A percentile compares a stretch with the other conserved stretches of the same genome.
Conservation (phyloP, 2,329 filamentous ascomycete genomes). For the Fusarium paranaense region DNA sequence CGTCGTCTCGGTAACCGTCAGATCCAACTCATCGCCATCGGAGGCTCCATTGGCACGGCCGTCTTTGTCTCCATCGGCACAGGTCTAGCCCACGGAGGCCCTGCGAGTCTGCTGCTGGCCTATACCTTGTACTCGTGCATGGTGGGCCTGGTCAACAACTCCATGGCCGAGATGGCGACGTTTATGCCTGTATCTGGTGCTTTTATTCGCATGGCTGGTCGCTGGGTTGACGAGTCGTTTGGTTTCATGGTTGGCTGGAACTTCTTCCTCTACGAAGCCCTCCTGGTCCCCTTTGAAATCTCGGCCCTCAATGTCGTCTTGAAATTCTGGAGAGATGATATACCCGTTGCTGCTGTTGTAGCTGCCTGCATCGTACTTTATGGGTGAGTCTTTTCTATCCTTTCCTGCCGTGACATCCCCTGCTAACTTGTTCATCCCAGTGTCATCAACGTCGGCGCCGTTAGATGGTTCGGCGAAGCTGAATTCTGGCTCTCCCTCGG, state of each 20-base stretch:
- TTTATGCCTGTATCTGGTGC: slow-evolving; percentile 8
- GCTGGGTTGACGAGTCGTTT: slow-evolving; percentile 12
- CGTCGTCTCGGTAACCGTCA: slow-evolving; percentile 9
- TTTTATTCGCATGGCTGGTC: slow-evolving; percentile 11
- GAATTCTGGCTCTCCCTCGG: slow-evolving; percentile 14
- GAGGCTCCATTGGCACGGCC: slow-evolving; percentile 5
- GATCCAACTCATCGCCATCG: slow-evolving; percentile 13
- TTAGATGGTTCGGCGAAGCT: slow-evolving; percentile 12
- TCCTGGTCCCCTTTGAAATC: slow-evolving; percentile 10
- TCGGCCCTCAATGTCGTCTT: slow-evolving; percentile 7
- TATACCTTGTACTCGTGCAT: slow-evolving; percentile 7
- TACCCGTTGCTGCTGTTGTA: slow-evolving; percentile 10
- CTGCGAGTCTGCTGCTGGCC: neutral
- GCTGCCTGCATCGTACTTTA: slow-evolving; percentile 4
- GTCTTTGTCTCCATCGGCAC: slow-evolving; percentile 12
- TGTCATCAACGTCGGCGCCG: slow-evolving; percentile 8
- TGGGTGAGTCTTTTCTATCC: neutral
- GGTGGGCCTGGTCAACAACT: slow-evolving; percentile 13
- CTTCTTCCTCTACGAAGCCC: slow-evolving; percentile 14
- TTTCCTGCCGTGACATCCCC: neutral
- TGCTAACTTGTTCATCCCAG: neutral
- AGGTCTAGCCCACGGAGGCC: neutral
- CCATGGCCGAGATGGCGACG: slow-evolving; percentile 6
- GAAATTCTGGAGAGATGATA: slow-evolving; percentile 11
- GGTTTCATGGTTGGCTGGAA: slow-evolving; percentile 17